These are phyloP conservation scores for Murraya paniculata DNA, from an alignment of 345 rosid species.

Conservation along the genomic window DNA sequence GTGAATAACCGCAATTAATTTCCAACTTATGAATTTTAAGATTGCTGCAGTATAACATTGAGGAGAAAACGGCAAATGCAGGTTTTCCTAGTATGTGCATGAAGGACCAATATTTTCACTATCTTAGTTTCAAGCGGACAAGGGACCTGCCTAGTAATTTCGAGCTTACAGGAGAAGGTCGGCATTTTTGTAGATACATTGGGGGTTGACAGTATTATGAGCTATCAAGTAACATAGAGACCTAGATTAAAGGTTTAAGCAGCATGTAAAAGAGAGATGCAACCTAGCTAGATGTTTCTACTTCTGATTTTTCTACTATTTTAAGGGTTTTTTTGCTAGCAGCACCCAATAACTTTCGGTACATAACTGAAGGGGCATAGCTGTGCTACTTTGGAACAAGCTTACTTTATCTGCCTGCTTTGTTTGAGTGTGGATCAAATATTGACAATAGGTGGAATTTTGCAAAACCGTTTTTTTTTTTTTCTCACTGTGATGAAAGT, in stretches of 20 bases:
- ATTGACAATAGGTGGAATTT: too few species aligned
- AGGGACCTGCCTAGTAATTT: neutral
- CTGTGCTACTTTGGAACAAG: neutral
- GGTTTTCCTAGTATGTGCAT: constrained; percentile 10
- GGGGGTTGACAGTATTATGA: neutral
- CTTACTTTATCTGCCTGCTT: neutral
- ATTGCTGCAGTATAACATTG: neutral
- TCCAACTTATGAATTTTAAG: neutral
- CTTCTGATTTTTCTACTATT: neutral
- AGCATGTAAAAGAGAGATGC: neutral
- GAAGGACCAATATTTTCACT: neutral
- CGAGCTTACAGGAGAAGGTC: neutral
- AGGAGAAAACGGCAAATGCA: constrained; percentile 9
- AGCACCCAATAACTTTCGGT: neutral
- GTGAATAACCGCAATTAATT: neutral
- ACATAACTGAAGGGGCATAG: neutral
- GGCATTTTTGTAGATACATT: neutral
- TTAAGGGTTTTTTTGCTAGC: neutral
- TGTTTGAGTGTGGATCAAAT: neutral
- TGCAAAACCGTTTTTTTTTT: neutral
- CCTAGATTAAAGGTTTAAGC: neutral
- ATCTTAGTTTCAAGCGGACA: neutral
- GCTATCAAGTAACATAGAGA: neutral
- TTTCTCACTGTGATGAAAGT: too few species aligned
- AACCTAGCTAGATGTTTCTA: neutral